phyloP scores from a whole-genome alignment of 140 eudicot species.

The Anethum foeniculum region DNA sequence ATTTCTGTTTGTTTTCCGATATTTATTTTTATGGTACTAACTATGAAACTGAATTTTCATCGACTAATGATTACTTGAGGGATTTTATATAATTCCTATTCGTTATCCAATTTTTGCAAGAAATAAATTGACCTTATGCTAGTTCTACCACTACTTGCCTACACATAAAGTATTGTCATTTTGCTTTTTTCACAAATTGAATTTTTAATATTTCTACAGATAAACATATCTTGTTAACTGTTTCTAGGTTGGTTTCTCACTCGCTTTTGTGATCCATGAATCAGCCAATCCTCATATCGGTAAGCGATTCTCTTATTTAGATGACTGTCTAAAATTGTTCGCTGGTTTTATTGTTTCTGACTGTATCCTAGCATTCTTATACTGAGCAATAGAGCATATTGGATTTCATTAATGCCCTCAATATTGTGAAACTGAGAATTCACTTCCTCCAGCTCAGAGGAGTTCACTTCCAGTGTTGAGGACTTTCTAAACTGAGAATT shows the following conservation, averaged over 20 bases:
- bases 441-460: not conserved
- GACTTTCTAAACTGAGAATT: not conserved
- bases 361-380: not conserved
- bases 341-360: not conserved
- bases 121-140: not conserved
- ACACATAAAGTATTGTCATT: not conserved
- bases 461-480: not conserved
- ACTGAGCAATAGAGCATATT: not conserved
- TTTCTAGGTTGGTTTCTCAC: conserved; percentile 85
- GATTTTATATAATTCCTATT: too few species aligned
- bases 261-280: conserved; percentile 98
- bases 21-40: not conserved
- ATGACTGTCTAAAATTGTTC: not conserved
- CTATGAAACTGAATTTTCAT: not conserved
- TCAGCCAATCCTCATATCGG: conserved; percentile 99
- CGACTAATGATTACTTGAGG: not conserved
- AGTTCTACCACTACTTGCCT: conserved; percentile 4
- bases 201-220: not conserved
- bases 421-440: not conserved
- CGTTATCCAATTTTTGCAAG: not conserved
- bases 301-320: conserved; percentile 26
- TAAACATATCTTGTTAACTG: conserved; percentile 10
- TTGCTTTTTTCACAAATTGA: not conserved
- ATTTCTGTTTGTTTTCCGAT: not conserved
- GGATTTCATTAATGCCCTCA: not conserved